Evolutionary conservation across 352 stramenopile species (phyloP), one percentile per base, ranked within the genome.

Genomic region (Nothophytophthora sp.): DNA sequence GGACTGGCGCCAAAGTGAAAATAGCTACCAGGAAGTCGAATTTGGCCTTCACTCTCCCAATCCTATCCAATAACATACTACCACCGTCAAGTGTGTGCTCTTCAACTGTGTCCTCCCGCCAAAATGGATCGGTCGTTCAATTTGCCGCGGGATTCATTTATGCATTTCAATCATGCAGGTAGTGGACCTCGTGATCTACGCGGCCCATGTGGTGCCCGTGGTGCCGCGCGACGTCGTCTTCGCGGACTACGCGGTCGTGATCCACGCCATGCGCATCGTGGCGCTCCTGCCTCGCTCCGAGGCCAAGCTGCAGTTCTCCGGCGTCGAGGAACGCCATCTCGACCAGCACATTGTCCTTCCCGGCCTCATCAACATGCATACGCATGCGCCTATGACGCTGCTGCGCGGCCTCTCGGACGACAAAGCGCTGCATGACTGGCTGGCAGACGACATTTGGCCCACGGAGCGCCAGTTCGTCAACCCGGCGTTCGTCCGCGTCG

Each of bases 381-480:
- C 84, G 25, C 86, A 96, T 47, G 61, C 81, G 6, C 72, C 81
- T 25, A 92, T 96, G 81, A 85, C 76, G 55, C 66, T 92, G 36
- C 66, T 96, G 27, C 77, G 83, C 32, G 86, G 81, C 13, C 73
- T 95, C n/a, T 78, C 74, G 15, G 86, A 92, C 54, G 86, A 96
- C 67, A 89, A 92, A 54, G 51, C 60, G 27, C 74, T 96, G 16
- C 70, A 60, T 27, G 73, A 90, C 45, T 96, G 86, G 86, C 68
- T 94, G 13, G 59, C 51, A 22, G 59, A 92, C 47, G 77, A 90
- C 49, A 89, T 96, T 29, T 92, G 80, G 77, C 86, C 86, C 1
- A 67, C 73, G 15, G 86, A 96, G 50, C 76, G 55, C 40, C 63
- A 87, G 38, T 92, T 92, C 38, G 72, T 94, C n/a, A 70, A 52